These are phyloP conservation scores for Neltuma alba DNA, from an alignment of 306 rosid species.

Conservation along the genomic window DNA sequence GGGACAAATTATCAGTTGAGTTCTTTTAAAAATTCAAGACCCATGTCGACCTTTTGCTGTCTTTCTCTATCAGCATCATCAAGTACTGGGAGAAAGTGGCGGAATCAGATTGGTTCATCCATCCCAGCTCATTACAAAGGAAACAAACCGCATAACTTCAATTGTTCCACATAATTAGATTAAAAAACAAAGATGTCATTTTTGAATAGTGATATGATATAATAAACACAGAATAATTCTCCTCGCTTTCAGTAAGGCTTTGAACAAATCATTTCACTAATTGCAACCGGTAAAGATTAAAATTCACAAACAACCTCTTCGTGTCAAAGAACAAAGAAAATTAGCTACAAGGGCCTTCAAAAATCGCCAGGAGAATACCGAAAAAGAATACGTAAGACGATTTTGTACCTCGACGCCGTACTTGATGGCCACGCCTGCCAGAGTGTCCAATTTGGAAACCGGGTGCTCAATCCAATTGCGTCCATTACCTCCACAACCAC, in stretches of 20 bases:
- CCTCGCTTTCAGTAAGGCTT: not conserved
- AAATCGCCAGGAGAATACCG: not conserved
- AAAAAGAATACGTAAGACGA: not conserved
- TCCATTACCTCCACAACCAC: constrained; percentile 36
- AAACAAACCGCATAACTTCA: not conserved
- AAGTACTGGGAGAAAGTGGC: not conserved
- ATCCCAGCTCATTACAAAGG: constrained; percentile 21
- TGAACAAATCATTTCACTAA: not conserved
- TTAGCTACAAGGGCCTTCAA: not conserved
- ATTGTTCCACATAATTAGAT: not conserved
- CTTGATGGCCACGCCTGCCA: constrained; percentile 68
- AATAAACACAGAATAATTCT: constrained; percentile 13
- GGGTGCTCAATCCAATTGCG: constrained; percentile 52
- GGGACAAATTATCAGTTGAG: constrained; percentile 22
- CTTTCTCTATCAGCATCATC: not conserved
- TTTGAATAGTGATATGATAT: not conserved
- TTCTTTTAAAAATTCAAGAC: constrained; percentile 18
- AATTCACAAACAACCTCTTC: not conserved
- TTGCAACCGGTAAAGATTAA: not conserved
- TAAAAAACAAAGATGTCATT: not conserved
- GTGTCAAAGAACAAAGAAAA: not conserved
- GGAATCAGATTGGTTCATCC: not conserved
- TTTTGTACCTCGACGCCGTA: constrained; percentile 63
- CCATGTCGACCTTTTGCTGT: not conserved
- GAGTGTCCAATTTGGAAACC: constrained; percentile 60